Evolutionary conservation across 345 rosid genomes (phyloP).

Genomic region (Citrus australasica): DNA sequence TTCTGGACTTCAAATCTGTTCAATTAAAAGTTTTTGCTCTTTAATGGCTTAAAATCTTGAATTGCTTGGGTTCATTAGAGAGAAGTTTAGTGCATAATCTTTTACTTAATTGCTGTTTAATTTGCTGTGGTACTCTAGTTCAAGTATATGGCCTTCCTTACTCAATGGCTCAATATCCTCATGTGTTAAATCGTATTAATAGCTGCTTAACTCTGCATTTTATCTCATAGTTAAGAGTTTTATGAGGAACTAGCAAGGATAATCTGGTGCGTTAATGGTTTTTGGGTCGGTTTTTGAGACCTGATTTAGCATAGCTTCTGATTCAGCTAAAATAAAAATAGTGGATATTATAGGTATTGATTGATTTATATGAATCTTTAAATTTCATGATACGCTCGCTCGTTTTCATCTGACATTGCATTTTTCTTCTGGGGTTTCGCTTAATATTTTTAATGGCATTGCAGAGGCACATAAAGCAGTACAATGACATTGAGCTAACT

Average conservation of each 20-base stretch:
- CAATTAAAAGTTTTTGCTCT: too few relatives aligned
- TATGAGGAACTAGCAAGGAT: not conserved
- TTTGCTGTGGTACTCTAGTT: too few relatives aligned
- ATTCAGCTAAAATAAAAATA: not conserved
- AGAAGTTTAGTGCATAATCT: too few relatives aligned
- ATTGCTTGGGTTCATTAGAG: too few relatives aligned
- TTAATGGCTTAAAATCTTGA: too few relatives aligned
- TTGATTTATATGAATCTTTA: not conserved
- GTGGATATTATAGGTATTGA: not conserved
- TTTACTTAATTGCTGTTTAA: too few relatives aligned
- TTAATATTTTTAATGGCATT: not conserved
- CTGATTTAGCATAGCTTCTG: not conserved
- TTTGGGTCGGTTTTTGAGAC: not conserved
- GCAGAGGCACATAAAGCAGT: conserved; percentile 33
- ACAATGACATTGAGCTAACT: conserved; percentile 32
- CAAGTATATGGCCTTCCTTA: too few relatives aligned
- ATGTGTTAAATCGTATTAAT: not conserved
- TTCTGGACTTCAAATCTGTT: too few relatives aligned
- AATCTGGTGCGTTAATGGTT: not conserved
- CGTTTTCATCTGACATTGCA: not conserved
- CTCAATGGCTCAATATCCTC: too few relatives aligned
- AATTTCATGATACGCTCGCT: not conserved
- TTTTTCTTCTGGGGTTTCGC: not conserved
- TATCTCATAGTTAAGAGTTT: not conserved
- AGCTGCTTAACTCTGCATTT: not conserved